Percentiles rank a stretch among this genome's conserved stretches.
Evolutionary conservation across 116 monocot genomes (phyloP).

Genomic region (Dioscorea cayenensis): DNA sequence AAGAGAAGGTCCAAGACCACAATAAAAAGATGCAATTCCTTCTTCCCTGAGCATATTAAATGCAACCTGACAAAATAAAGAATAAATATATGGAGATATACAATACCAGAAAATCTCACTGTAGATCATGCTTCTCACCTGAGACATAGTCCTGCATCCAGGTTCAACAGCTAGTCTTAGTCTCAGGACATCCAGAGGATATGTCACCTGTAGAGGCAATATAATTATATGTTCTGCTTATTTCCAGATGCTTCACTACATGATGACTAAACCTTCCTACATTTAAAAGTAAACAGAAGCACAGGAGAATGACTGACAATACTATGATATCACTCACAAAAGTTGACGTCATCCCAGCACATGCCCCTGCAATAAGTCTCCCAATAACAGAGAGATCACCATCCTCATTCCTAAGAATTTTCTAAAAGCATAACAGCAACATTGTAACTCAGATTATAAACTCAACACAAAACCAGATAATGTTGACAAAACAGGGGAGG

Average conservation of each 20-base stretch:
- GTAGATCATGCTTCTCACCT: slow-evolving; percentile 37
- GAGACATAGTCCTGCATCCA: slow-evolving; percentile 82
- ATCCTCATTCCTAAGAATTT: slow-evolving; percentile 68
- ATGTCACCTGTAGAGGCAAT: slow-evolving; percentile 57
- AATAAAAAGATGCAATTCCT: slow-evolving; percentile 81
- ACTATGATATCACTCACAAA: slow-evolving; percentile 50
- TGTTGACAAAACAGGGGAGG: neutral
- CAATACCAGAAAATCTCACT: neutral
- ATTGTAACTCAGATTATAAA: neutral
- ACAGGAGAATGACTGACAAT: neutral
- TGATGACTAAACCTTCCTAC: too few relatives aligned
- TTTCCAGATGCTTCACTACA: neutral
- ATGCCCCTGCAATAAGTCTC: slow-evolving; percentile 86
- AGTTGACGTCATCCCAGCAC: slow-evolving; percentile 98
- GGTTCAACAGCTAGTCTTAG: slow-evolving; percentile 90
- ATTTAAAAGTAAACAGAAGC: too few relatives aligned
- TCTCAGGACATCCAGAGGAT: slow-evolving; percentile 90
- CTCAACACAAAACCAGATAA: neutral
- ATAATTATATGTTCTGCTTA: neutral
- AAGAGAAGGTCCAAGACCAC: slow-evolving; percentile 94
- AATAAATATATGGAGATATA: neutral
- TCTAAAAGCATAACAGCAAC: slow-evolving; percentile 26
- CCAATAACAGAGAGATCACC: slow-evolving; percentile 86
- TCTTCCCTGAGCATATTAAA: slow-evolving; percentile 85
- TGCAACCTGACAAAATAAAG: slow-evolving; percentile 54